Percentiles rank a stretch among this genome's conserved stretches.
These are phyloP conservation scores for Trichoderma sp. DNA, from an alignment of 2,329 filamentous ascomycete species.

Conservation along the genomic window DNA sequence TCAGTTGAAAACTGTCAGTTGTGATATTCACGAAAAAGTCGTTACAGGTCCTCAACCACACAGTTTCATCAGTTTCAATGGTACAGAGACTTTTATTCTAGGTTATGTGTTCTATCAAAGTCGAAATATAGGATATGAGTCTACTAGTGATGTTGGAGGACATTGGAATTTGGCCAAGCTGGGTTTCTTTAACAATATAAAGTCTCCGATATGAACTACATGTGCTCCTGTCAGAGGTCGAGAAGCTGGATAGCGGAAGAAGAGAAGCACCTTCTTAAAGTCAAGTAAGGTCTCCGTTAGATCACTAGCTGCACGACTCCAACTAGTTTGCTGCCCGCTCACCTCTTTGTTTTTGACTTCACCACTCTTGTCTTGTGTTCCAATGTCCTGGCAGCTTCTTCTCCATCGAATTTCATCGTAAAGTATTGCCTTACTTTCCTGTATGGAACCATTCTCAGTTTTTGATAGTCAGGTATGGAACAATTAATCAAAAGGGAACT, in stretches of 20 bases:
- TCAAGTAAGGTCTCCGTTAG: background rate
- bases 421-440: background rate
- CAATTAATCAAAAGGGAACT: background rate
- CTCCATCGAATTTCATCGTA: background rate
- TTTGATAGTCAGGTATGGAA: background rate
- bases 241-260: background rate
- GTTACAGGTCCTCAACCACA: background rate
- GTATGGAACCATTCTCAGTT: background rate
- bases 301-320: background rate
- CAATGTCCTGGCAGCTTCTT: background rate
- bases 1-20: background rate
- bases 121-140: background rate
- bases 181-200: background rate
- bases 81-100: background rate
- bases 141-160: background rate
- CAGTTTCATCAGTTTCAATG: background rate
- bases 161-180: background rate
- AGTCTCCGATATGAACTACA: background rate
- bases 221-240: background rate
- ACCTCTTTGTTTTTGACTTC: background rate
- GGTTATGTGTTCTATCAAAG: background rate
- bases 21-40: background rate
- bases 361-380: background rate
- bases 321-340: background rate
- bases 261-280: background rate